phyloP scores from a whole-genome alignment of 2,329 filamentous ascomycete species.

The Phaeosphaeria sp. region DNA sequence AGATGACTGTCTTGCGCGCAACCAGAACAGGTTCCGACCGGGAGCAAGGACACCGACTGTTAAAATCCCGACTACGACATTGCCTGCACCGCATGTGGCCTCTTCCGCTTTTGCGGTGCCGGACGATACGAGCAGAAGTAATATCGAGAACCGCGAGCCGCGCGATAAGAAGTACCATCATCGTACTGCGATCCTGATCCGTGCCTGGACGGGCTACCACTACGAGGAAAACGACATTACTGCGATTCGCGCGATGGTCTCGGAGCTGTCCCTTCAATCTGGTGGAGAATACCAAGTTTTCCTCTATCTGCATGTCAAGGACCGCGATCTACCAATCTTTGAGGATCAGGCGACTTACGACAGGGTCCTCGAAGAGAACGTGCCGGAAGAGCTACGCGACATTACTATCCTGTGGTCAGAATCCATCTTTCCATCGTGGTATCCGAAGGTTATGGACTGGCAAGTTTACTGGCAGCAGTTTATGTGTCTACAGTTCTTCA shows the following conservation, averaged over 20 bases:
- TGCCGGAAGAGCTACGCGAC: conserved; percentile 72
- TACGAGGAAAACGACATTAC: conserved; percentile 56
- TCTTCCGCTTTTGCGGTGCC: conserved; percentile 39
- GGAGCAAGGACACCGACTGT: conserved; percentile 48
- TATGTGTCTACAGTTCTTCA: conserved; percentile 77
- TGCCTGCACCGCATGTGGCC: conserved; percentile 33
- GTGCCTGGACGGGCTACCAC: conserved; percentile 55
- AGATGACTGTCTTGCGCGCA: conserved; percentile 68
- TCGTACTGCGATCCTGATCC: conserved; percentile 55
- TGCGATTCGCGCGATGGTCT: conserved; percentile 54
- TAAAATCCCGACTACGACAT: conserved; percentile 34
- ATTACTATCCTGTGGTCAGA: conserved; percentile 80
- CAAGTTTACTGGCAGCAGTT: conserved; percentile 66
- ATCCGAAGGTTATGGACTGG: conserved; percentile 57
- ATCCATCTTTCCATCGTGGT: conserved; percentile 55
- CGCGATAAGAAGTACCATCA: conserved; percentile 46
- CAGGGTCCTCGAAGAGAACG: conserved; percentile 64
- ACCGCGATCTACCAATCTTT: conserved; percentile 64
- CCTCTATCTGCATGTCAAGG: conserved; percentile 58
- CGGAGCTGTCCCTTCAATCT: conserved; percentile 53
- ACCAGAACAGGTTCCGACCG: conserved; percentile 65
- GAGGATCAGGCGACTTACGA: conserved; percentile 66
- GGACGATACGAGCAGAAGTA: conserved; percentile 34
- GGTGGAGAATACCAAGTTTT: conserved; percentile 58
- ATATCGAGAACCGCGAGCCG: conserved; percentile 29